phyloP scores from a whole-genome alignment of 352 stramenopile genomes.

The Elongisporangium senticosum region DNA sequence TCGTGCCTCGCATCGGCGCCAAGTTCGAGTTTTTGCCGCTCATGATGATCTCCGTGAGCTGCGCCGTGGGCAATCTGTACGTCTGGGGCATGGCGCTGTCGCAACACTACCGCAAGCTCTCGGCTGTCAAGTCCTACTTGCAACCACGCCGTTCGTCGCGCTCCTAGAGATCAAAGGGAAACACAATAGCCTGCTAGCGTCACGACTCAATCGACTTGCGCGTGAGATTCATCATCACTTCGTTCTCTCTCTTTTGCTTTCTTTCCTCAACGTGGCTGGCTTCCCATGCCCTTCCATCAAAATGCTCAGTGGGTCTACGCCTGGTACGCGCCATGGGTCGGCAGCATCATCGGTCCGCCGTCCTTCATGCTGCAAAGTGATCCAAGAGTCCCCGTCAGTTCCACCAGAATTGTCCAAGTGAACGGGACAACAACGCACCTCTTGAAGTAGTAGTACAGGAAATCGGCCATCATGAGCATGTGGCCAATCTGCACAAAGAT shows the following conservation, averaged over 20 bases:
- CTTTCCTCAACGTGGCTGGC: not conserved
- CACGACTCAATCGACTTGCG: not conserved
- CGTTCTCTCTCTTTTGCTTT: not conserved
- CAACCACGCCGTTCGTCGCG: constrained; percentile 9
- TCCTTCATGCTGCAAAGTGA: constrained; percentile 70
- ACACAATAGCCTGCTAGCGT: not conserved
- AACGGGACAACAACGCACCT: constrained; percentile 29
- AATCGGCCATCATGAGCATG: constrained; percentile 98
- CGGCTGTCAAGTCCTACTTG: constrained; percentile 65
- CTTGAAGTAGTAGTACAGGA: constrained; percentile 99
- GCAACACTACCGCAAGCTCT: constrained; percentile 63
- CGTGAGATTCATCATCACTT: not conserved
- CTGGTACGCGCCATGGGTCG: constrained; percentile 82
- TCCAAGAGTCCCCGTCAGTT: constrained; percentile 6
- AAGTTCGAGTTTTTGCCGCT: constrained; percentile 74
- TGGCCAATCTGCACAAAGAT: constrained; percentile 97
- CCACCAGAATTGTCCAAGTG: constrained; percentile 1
- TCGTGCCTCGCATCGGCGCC: constrained; percentile 34
- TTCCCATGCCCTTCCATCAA: too few species aligned
- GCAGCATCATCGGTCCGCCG: constrained; percentile 84
- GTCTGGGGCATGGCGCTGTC: constrained; percentile 58
- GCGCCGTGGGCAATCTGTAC: constrained; percentile 72
- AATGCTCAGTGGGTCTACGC: constrained; percentile 24
- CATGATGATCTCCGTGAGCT: constrained; percentile 71
- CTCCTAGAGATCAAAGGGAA: not conserved